Evolutionary conservation across 352 stramenopile species (phyloP), one percentile per base, ranked within the genome.

Genomic region (Globisporangium barbulae): DNA sequence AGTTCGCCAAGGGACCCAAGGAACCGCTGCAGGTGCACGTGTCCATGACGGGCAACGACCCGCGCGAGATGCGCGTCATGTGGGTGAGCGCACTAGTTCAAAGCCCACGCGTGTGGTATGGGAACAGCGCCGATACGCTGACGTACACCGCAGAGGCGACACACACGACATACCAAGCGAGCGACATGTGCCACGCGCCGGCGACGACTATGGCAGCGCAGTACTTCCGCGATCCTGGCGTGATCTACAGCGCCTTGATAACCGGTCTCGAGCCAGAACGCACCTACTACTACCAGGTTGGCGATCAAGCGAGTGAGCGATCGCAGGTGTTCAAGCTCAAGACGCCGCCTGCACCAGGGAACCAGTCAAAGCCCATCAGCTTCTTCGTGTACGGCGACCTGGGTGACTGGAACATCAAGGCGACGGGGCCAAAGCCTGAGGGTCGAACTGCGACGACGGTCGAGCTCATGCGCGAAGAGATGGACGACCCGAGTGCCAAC

Each of bases 301-400:
- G 70, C 22, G 45, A 55, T 17, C 2, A 15, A 17, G 35, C n/a
- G 5, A 54, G 17, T 1, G 53, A 42, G 48, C 21, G 54, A 50
- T 70, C 59, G 1, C 22, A n/a, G 2, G 60, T 72, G 4, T 74
- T 68, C 55, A 63, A 28, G 19, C 61, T 77, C 31, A 63, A 59
- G 25, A 49, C 55, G 15, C 71, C 68, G 5, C 65, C 70, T 6
- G 53, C 53, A 0, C 55, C 64, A 3, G 70, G 70, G 7, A 31
- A 17, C 1, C 30, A 41, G 9, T n/a, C 30, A 33, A 61, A 17
- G 35, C 63, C 57, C 17, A 65, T 80, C 48, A 81, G 73, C 31
- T 94, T 84, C 56, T 74, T 94, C 44, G 75, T 86, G 30, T 89
- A 85, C 54, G 88, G 67, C 17, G 85, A 94, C 68, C 70, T 92